phyloP scores from a whole-genome alignment of 495 filamentous ascomycete genomes.

The Penicillium parvum region DNA sequence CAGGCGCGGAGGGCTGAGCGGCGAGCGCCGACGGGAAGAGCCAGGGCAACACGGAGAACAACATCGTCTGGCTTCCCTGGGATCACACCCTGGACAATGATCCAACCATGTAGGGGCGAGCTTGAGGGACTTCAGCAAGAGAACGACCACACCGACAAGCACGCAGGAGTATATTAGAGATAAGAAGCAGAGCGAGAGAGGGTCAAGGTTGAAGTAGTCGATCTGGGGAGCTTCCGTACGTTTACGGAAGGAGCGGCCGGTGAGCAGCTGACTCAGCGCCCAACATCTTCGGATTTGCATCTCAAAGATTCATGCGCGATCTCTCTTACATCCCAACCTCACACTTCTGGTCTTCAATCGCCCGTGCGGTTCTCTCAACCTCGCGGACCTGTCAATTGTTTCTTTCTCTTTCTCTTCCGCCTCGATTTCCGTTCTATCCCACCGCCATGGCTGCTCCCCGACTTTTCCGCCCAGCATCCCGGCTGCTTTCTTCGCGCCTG shows the following conservation, averaged over 20 bases:
- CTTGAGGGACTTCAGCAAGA: too few relatives aligned
- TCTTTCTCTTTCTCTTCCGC: slow-evolving; percentile 13
- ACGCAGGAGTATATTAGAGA: too few relatives aligned
- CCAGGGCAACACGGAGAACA: slow-evolving; percentile 20
- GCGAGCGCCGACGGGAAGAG: slow-evolving; percentile 37
- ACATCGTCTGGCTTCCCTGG: slow-evolving; percentile 4
- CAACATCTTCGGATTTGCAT: slow-evolving; percentile 37
- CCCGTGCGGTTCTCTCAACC: slow-evolving; percentile 21
- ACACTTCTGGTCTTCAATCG: slow-evolving; percentile 20
- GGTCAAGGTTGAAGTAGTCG: slow-evolving; percentile 2
- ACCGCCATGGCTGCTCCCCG: slow-evolving; percentile 61
- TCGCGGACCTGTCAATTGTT: slow-evolving; percentile 32
- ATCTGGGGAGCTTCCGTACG: slow-evolving; percentile 5
- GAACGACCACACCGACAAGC: too few relatives aligned
- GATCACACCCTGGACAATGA: not conserved
- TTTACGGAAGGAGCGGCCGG: slow-evolving; percentile 38
- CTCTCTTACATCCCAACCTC: slow-evolving; percentile 17
- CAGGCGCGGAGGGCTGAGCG: slow-evolving; percentile 74
- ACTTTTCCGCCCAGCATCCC: slow-evolving; percentile 75
- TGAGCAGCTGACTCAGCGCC: slow-evolving; percentile 41
- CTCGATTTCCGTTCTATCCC: slow-evolving; percentile 15
- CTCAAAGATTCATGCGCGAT: slow-evolving; percentile 26
- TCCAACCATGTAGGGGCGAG: too few relatives aligned
- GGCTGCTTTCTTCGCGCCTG: slow-evolving; percentile 64
- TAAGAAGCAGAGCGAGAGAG: not conserved